Evolutionary conservation across 441 rosid genomes (phyloP).

Genomic region (Syzygium malaccense): DNA sequence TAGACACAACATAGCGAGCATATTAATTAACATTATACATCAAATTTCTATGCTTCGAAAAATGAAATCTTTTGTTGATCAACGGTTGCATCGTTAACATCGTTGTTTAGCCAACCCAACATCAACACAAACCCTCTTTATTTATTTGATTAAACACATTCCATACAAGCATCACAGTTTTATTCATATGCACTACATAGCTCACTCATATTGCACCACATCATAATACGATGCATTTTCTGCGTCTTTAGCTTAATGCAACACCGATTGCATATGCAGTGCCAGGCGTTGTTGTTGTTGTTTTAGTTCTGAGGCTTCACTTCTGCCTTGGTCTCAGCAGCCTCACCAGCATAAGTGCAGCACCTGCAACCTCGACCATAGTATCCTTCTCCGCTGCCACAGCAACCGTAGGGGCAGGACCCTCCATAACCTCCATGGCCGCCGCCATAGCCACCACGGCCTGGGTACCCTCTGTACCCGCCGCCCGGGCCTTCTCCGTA

Average conservation of each 20-base stretch:
- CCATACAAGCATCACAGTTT: background rate
- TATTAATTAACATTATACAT: background rate
- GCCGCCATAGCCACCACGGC: background rate
- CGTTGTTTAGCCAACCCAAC: background rate
- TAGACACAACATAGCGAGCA: background rate
- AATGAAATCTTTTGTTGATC: background rate
- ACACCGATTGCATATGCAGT: background rate
- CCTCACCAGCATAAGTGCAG: background rate
- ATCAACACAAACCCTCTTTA: background rate
- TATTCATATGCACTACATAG: background rate
- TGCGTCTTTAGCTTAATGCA: background rate
- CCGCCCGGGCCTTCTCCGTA: background rate
- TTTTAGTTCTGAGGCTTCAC: conserved; percentile 3
- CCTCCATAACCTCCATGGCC: background rate
- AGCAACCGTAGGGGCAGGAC: background rate
- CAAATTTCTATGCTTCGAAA: background rate
- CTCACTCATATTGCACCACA: background rate
- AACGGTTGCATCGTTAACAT: background rate
- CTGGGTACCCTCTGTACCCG: background rate
- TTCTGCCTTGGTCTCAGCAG: background rate
- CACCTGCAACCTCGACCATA: background rate
- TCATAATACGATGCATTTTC: background rate
- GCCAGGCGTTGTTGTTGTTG: background rate
- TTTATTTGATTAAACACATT: background rate
- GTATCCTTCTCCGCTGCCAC: background rate